Conservation (phyloP, 75 land plant species). For the Larix kaempferi region DNA sequence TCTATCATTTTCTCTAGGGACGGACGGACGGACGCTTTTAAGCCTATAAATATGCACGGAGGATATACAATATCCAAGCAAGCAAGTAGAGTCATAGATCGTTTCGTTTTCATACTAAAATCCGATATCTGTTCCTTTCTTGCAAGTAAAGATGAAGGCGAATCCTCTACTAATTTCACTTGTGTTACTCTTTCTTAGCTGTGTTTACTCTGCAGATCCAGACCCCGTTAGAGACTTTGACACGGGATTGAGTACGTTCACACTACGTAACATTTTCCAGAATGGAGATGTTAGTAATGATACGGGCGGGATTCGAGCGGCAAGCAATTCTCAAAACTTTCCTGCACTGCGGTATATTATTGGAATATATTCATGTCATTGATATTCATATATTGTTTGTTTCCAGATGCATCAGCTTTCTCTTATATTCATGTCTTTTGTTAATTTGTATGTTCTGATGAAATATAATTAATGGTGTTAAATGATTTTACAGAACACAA, state of each 20-base stretch:
- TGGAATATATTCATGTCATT: too few relatives aligned
- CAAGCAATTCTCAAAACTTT: background rate
- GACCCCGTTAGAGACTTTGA: constrained; percentile 1
- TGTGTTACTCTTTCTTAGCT: background rate
- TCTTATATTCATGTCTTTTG: too few relatives aligned
- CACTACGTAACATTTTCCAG: background rate
- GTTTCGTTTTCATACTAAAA: too few relatives aligned
- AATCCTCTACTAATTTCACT: background rate
- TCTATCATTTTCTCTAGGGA: too few relatives aligned
- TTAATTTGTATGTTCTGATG: too few relatives aligned
- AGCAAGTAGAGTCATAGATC: too few relatives aligned
- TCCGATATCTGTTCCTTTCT: background rate
- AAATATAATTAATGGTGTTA: too few relatives aligned
- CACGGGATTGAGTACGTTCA: background rate
- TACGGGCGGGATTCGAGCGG: background rate
- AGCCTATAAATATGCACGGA: too few relatives aligned
- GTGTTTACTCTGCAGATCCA: background rate
- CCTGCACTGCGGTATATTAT: constrained; percentile 1
- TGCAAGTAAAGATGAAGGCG: background rate
- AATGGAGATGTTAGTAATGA: background rate
- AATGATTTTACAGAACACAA: background rate
- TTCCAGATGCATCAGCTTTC: too few relatives aligned
- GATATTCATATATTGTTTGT: too few relatives aligned
- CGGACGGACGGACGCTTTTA: too few relatives aligned
- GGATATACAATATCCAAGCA: too few relatives aligned